Evolutionary conservation across 352 stramenopile species (phyloP), one percentile per base, ranked within the genome.

Genomic region (Phytophthora sp.): DNA sequence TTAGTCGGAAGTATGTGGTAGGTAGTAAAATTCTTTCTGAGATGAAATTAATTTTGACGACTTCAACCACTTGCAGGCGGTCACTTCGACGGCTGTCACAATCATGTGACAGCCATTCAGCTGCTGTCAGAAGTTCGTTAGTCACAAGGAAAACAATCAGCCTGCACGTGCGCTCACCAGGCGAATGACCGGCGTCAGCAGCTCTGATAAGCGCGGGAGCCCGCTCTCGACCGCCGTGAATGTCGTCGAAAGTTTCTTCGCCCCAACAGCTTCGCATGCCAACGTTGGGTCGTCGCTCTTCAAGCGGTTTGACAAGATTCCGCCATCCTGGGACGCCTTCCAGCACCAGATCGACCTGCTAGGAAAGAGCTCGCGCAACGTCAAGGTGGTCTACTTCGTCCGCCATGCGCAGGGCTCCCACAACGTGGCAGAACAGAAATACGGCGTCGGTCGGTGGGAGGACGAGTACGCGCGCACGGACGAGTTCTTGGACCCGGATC

Each of bases 301-400:
- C 66, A 57, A 53, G 50, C 65, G 67, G 20, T 81, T 76, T 31
- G 42, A 49, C 46, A 51, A 73, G 24, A 54, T 66, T 26, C 52
- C 68, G 8, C 26, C 47, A 12, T 61, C 57, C 20, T 80, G 73
- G 76, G 21, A 23, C 16, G 53, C 18, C 12, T 70, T 78, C 35
- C 44, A 68, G 13, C 26, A 53, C 11, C 23, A 69, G 16, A 45
- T 74, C 13, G 2, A 46, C 5, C 29, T 64, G 6, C 26, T 70
- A n/a, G 31, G 45, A n/a, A 58, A 47, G 35, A 50, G 49, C 24
- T 42, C 38, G 6, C 60, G 76, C n/a, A 71, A 57, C n/a, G 16
- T 61, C 16, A 93, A 91, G 54, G 84, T 91, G 47, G 50, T 93
- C n/a, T 91, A 90, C 62, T 76, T 91, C 21, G 69, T 91, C 26